Evolutionary conservation across 164 flowering plant genomes (phyloP).

Genomic region (Annona squamosa): DNA sequence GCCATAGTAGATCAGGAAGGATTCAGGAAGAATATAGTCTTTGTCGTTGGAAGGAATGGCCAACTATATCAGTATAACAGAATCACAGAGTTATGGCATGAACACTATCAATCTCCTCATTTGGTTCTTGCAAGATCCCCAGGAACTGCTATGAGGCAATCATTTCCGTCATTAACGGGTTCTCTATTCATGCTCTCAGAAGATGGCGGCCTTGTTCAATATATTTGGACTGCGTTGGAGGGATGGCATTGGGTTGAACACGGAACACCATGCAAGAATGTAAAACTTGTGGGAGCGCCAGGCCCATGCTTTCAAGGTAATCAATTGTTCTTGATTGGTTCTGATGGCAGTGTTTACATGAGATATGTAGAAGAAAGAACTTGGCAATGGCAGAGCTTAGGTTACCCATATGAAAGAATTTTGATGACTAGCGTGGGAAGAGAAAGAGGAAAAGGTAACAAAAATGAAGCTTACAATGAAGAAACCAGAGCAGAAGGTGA

Average conservation of each 20-base stretch:
- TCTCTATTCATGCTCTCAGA: slow-evolving; percentile 77
- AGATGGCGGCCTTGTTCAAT: slow-evolving; percentile 75
- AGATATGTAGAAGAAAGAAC: slow-evolving; percentile 46
- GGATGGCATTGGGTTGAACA: slow-evolving; percentile 94
- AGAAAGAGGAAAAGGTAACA: background rate
- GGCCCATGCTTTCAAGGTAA: slow-evolving; percentile 67
- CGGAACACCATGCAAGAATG: slow-evolving; percentile 58
- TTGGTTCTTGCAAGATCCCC: slow-evolving; percentile 55
- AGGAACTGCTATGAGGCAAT: slow-evolving; percentile 60
- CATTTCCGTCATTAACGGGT: slow-evolving; percentile 40
- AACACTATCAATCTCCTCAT: slow-evolving; percentile 79
- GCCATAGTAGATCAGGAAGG: slow-evolving; percentile 69
- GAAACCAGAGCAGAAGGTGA: background rate
- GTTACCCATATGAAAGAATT: slow-evolving; percentile 37
- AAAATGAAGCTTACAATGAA: background rate
- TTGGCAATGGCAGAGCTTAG: slow-evolving; percentile 76
- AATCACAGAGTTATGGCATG: slow-evolving; percentile 76
- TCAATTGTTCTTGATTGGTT: slow-evolving; percentile 64
- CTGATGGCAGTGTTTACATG: slow-evolving; percentile 71
- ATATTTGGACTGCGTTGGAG: slow-evolving; percentile 58
- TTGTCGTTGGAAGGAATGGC: slow-evolving; percentile 62
- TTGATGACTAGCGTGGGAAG: background rate
- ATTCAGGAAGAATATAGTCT: slow-evolving; percentile 61
- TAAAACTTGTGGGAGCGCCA: slow-evolving; percentile 52
- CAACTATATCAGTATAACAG: slow-evolving; percentile 82